Evolutionary conservation across 2,329 filamentous ascomycete species (phyloP).

Genomic region (Ambrosiella cleistominuta): DNA sequence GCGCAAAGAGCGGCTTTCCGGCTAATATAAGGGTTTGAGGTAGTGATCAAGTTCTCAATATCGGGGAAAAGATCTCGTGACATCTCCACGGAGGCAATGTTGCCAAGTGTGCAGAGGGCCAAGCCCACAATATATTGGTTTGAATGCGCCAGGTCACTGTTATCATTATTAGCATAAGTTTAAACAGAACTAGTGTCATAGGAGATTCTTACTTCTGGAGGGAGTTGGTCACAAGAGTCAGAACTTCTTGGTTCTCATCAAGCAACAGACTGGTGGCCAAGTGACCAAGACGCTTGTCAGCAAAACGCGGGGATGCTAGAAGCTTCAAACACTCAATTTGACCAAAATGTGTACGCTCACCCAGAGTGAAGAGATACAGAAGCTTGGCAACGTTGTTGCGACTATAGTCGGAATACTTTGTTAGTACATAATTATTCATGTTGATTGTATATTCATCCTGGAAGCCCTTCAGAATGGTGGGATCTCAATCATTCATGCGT

Average conservation of each 20-base stretch:
- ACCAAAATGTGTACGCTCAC: slow-evolving; percentile 93
- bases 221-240: slow-evolving; percentile 94
- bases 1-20: slow-evolving; percentile 96
- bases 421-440: background rate
- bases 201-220: slow-evolving; percentile 61
- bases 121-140: slow-evolving; percentile 98
- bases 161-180: background rate
- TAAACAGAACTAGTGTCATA: background rate
- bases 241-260: slow-evolving; percentile 95
- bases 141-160: slow-evolving; percentile 81
- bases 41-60: slow-evolving; percentile 80
- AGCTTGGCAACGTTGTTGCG: slow-evolving; percentile 98
- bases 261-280: slow-evolving; percentile 88
- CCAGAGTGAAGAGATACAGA: slow-evolving; percentile 92
- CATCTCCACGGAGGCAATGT: slow-evolving; percentile 97
- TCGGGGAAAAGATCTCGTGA: slow-evolving; percentile 91
- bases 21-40: slow-evolving; percentile 93
- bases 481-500: background rate
- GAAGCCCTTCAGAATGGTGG: background rate
- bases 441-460: background rate
- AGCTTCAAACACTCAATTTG: slow-evolving; percentile 99
- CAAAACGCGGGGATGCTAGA: slow-evolving; percentile 87
- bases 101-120: slow-evolving; percentile 86
- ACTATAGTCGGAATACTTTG: slow-evolving; percentile 28
- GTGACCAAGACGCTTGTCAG: slow-evolving; percentile 91